phyloP scores from a whole-genome alignment of 305 asterid genomes.

The Withania somnifera region DNA sequence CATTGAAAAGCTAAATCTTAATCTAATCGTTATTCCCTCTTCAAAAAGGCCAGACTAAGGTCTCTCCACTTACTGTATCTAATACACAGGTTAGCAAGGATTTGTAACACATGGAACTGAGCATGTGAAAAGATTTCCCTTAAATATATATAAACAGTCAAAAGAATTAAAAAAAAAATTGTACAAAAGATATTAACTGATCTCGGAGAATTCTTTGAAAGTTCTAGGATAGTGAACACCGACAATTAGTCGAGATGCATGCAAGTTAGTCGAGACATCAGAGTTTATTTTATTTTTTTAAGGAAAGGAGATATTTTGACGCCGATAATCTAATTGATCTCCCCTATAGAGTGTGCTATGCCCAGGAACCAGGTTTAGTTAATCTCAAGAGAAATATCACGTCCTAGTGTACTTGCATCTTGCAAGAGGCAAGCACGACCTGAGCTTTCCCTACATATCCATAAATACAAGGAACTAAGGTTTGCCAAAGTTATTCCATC shows the following conservation, averaged over 20 bases:
- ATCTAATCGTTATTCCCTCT: background rate
- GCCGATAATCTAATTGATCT: background rate
- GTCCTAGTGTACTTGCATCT: background rate
- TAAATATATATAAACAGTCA: background rate
- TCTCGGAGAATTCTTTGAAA: background rate
- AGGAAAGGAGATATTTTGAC: background rate
- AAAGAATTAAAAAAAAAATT: background rate
- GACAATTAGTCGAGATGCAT: background rate
- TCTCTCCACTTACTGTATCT: background rate
- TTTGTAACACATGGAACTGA: background rate
- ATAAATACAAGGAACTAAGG: background rate
- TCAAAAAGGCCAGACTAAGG: background rate
- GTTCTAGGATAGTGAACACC: background rate
- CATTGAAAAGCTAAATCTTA: background rate
- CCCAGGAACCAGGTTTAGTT: background rate
- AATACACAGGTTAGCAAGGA: background rate
- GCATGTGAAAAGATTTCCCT: background rate
- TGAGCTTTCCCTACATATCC: background rate
- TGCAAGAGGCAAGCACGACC: background rate
- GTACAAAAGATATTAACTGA: background rate
- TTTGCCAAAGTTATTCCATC: background rate
- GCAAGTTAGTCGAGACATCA: background rate
- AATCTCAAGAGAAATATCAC: background rate
- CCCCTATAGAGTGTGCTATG: background rate
- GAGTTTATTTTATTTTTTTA: too few relatives aligned